These are phyloP conservation scores for Pachyrhizus erosus DNA, from an alignment of 306 rosid species.

Conservation along the genomic window DNA sequence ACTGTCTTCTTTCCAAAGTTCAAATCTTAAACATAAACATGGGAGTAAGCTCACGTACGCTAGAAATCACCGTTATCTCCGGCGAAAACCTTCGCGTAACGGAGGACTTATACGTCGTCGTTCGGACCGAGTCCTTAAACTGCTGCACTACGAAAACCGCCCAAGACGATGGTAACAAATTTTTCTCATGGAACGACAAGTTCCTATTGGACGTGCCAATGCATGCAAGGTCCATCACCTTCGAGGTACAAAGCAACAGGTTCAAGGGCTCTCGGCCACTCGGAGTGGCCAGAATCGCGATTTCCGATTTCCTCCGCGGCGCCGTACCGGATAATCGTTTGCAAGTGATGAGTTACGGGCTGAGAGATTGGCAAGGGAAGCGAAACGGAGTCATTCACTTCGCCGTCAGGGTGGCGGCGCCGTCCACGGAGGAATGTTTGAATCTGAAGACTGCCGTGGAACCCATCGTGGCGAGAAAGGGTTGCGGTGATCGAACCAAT, in stretches of 20 bases:
- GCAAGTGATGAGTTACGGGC: conserved; percentile 60
- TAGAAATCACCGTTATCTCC: conserved; percentile 61
- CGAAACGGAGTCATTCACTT: conserved; percentile 64
- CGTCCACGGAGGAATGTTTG: not conserved
- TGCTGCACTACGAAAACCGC: conserved; percentile 44
- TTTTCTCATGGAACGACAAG: conserved; percentile 59
- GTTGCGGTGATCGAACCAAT: not conserved
- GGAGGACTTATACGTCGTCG: conserved; percentile 51
- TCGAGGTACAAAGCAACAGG: conserved; percentile 60
- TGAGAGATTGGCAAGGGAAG: conserved; percentile 58
- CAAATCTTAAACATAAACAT: not conserved
- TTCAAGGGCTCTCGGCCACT: conserved; percentile 33
- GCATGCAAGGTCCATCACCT: conserved; percentile 43
- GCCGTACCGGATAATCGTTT: conserved; percentile 38
- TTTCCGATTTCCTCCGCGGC: conserved; percentile 44
- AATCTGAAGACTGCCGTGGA: not conserved
- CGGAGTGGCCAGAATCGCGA: conserved; percentile 54
- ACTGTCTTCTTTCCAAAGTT: not conserved
- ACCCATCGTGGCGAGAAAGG: not conserved
- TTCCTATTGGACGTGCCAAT: conserved; percentile 51
- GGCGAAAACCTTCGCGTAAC: conserved; percentile 45
- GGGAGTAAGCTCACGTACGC: conserved; percentile 5
- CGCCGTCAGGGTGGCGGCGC: conserved; percentile 49
- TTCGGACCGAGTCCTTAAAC: conserved; percentile 42
- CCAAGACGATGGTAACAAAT: conserved; percentile 15